Evolutionary conservation across 2,329 filamentous ascomycete species (phyloP), one percentile per base, ranked within the genome.

Genomic region (Alternaria incomplexa): DNA sequence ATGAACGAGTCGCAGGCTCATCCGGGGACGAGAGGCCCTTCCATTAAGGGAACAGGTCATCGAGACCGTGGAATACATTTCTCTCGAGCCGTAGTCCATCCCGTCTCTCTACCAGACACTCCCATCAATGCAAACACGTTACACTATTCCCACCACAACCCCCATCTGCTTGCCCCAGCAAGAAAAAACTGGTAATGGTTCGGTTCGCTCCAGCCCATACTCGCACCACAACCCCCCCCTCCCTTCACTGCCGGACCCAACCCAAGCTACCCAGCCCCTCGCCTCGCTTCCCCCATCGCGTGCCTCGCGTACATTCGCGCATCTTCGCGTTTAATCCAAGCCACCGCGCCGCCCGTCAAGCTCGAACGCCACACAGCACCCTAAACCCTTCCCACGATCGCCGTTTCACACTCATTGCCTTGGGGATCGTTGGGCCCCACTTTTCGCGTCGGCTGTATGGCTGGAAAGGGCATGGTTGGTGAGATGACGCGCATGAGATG

Each of bases 401-500:
- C 52, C 43, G 52, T 55, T 52, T 52, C 48, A 40, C 15, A 25
- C 48, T 52, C 48, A 52, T 22, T n/a, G 17, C 5, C 30, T 52
- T 17, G 17, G 10, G 48, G 48, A 40, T 40, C 30, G 20, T 40
- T n/a, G 9, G 22, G 22, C 48, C 9, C 48, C 48, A n/a, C 48
- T 52, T 52, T 36, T 52, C 9, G 28, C 7, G 22, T 40, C 26
- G 30, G 51, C 50, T 48, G 51, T 47, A 46, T 26, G 36, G 32
- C 46, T 56, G 15, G n/a, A 52, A 59, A 12, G 12, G 55, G 58
- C 17, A 26, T 60, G 46, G 36, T 28, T 40, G 17, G 58, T 6
- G 46, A 36, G 51, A 68, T 70, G 67, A 68, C 63, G 61, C 50
- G 67, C 65, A 70, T 65, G 61, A 58, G 36, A 1, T 30, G 13